Percentiles rank a stretch among this genome's conserved stretches.
These are phyloP conservation scores for Eragrostis tef DNA, from an alignment of 202 grass and related monocot genomes.

Conservation along the genomic window DNA sequence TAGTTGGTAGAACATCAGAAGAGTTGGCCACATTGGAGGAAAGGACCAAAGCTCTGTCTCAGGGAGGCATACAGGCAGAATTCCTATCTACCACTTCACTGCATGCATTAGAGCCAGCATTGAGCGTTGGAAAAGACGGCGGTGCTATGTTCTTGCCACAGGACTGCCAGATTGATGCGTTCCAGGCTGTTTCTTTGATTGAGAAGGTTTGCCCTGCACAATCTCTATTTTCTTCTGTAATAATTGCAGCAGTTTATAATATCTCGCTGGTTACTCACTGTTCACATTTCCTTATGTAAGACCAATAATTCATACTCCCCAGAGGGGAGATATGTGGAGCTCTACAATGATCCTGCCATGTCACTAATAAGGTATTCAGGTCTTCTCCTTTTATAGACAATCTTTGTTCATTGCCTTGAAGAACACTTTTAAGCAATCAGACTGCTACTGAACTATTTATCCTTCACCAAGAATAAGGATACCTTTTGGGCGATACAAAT, in stretches of 20 bases:
- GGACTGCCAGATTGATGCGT: conserved; percentile 79
- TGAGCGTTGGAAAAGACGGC: conserved; percentile 69
- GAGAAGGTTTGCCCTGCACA: conserved; percentile 66
- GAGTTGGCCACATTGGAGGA: conserved; percentile 67
- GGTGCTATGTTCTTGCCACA: conserved; percentile 77
- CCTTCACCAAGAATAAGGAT: conserved; percentile 7
- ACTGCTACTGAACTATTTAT: conserved; percentile 16
- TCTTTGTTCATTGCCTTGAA: conserved; percentile 17
- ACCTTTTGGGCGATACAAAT: neutral
- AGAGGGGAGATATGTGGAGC: conserved; percentile 79
- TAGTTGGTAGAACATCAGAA: conserved; percentile 73
- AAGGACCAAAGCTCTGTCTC: conserved; percentile 62
- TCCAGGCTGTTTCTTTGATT: conserved; percentile 77
- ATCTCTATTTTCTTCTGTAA: conserved; percentile 29
- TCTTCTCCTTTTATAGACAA: conserved; percentile 36
- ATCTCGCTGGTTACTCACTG: conserved; percentile 6
- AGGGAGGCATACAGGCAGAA: conserved; percentile 69
- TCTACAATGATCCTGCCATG: conserved; percentile 86
- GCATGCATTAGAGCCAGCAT: conserved; percentile 62
- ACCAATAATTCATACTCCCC: conserved; percentile 65
- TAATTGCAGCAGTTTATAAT: neutral
- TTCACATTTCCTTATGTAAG: conserved; percentile 52
- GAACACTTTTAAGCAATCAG: conserved; percentile 13
- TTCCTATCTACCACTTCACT: conserved; percentile 62
- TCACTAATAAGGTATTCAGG: conserved; percentile 68